Conservation (phyloP, 495 filamentous ascomycete species). For the Aspergillus cavernicola region DNA sequence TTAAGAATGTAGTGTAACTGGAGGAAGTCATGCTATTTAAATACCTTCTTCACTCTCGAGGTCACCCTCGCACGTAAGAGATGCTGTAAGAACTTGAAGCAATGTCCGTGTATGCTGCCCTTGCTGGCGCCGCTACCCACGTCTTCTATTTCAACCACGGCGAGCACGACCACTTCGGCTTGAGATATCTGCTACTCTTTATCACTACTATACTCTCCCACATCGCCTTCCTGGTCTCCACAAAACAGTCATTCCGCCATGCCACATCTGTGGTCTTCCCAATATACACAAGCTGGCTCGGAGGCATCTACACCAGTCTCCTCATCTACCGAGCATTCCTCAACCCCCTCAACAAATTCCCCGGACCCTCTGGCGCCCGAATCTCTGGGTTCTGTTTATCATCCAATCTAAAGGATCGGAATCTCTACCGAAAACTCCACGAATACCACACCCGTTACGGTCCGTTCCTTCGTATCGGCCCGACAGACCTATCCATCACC, state of each 20-base stretch:
- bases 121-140: constrained; percentile 4
- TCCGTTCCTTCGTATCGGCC: constrained; percentile 34
- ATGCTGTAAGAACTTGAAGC: no score
- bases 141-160: constrained; percentile 13
- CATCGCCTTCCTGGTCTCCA: background rate
- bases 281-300: background rate
- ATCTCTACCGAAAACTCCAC: constrained; percentile 7
- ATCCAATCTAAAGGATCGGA: no score
- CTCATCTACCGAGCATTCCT: background rate
- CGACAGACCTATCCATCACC: constrained; percentile 34
- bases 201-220: background rate
- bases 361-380: background rate
- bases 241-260: background rate
- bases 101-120: background rate
- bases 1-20: no score
- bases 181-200: background rate
- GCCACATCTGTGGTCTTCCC: background rate
- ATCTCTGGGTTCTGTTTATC: no score
- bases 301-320: background rate
- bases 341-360: background rate
- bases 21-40: no score
- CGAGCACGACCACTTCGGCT: constrained; percentile 13
- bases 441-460: constrained; percentile 37
- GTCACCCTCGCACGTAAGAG: no score
- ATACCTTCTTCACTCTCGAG: no score